Percentiles rank a stretch among this genome's conserved stretches.
Evolutionary conservation across 2,329 filamentous ascomycete genomes (phyloP).

Genomic region (Teratosphaeria epicoccoides): DNA sequence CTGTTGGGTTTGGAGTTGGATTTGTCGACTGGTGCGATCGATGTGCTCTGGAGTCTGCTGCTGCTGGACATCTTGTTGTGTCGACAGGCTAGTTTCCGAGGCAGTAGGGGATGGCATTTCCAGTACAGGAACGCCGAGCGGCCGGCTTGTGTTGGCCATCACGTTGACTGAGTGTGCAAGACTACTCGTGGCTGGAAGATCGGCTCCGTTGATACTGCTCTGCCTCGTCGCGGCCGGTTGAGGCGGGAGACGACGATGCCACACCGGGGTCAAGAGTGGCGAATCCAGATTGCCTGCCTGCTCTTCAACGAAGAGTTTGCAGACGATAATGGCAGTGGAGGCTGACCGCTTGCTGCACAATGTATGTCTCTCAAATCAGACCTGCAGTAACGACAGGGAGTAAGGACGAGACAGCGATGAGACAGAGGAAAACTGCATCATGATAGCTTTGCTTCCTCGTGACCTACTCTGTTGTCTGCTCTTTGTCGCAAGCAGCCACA

Average conservation of each 20-base stretch:
- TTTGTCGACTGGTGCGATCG: not conserved
- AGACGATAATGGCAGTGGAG: not conserved
- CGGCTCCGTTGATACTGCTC: not conserved
- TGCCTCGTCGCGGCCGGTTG: constrained; percentile 1
- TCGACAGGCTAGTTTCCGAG: constrained; percentile 16
- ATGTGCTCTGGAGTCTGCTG: not conserved
- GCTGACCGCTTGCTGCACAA: not conserved
- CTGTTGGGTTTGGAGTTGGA: constrained; percentile 4
- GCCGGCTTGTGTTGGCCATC: constrained; percentile 13
- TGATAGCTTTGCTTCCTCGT: not conserved
- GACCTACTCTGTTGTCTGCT: not conserved
- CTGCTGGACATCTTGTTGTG: constrained; percentile 8
- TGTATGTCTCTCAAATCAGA: not conserved
- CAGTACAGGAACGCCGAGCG: constrained; percentile 15
- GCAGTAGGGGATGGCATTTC: constrained; percentile 21
- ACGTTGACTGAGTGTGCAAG: constrained; percentile 8
- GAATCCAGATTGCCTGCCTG: constrained; percentile 17
- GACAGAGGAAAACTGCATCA: not conserved
- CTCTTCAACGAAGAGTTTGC: not conserved
- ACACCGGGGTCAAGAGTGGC: constrained; percentile 19
- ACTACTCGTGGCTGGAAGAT: constrained; percentile 2
- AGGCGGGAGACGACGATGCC: constrained; percentile 20
- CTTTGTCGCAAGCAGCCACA: constrained; percentile 14
- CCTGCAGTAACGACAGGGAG: not conserved
- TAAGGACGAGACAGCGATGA: not conserved